A percentile compares a stretch with the other conserved stretches of the same genome.
Evolutionary conservation across 2,329 filamentous ascomycete genomes (phyloP).

Genomic region (Pezicula carpinea): DNA sequence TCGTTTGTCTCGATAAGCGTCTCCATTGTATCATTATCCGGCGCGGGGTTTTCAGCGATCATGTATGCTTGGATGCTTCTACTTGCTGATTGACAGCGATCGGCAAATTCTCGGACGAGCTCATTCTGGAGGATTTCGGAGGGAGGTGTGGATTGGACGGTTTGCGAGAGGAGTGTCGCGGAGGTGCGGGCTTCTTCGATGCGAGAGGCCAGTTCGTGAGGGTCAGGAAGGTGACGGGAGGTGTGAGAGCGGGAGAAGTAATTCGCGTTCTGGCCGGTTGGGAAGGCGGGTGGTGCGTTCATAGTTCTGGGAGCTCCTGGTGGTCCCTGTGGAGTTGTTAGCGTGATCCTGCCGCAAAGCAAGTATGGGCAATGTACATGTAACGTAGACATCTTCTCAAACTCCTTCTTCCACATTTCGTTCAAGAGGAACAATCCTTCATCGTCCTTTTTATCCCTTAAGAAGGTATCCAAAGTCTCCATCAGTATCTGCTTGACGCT

Average conservation of each 20-base stretch:
- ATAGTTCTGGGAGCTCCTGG: constrained; percentile 33
- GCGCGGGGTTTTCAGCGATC: constrained; percentile 68
- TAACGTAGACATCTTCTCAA: constrained; percentile 54
- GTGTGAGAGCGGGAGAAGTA: constrained; percentile 51
- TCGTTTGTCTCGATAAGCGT: constrained; percentile 93
- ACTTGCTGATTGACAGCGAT: constrained; percentile 77
- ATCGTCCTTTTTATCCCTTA: constrained; percentile 62
- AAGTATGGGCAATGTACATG: constrained; percentile 23
- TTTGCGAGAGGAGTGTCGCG: constrained; percentile 85
- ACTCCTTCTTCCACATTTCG: constrained; percentile 88
- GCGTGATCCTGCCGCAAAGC: constrained; percentile 2
- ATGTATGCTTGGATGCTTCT: constrained; percentile 85
- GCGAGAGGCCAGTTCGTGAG: constrained; percentile 73
- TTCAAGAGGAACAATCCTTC: constrained; percentile 67
- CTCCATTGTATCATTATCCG: constrained; percentile 92
- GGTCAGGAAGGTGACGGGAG: constrained; percentile 52
- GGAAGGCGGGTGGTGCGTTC: constrained; percentile 39
- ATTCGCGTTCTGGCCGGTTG: constrained; percentile 44
- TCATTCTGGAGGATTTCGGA: constrained; percentile 76
- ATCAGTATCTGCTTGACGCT: constrained; percentile 81
- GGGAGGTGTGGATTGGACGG: constrained; percentile 79
- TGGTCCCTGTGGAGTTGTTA: constrained; percentile 16
- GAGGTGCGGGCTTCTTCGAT: constrained; percentile 89
- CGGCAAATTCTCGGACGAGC: constrained; percentile 86
- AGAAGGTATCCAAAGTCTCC: constrained; percentile 79